phyloP scores from a whole-genome alignment of 805 yeast species.

The Ogataea parapolymorpha region DNA sequence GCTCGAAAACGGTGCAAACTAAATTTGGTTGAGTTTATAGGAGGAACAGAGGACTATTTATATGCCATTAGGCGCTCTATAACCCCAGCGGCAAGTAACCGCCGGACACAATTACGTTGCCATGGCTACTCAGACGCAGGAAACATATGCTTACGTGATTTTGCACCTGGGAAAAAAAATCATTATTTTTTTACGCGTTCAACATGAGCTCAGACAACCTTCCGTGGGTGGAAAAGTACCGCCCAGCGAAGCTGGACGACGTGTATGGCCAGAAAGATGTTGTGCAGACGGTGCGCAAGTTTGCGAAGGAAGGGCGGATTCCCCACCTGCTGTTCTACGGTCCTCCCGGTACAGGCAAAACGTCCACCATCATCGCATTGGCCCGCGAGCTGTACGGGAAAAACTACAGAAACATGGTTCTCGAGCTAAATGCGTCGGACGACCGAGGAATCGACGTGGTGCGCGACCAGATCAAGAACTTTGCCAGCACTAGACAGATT shows the following conservation, averaged over 20 bases:
- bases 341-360: slow-evolving; percentile 93
- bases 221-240: slow-evolving; percentile 95
- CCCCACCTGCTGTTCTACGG: slow-evolving; percentile 95
- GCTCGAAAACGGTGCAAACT: too few species aligned
- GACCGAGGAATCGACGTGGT: slow-evolving; percentile 98
- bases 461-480: slow-evolving; percentile 94
- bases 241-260: slow-evolving; percentile 81
- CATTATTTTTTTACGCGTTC: slow-evolving; percentile 2
- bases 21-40: too few species aligned
- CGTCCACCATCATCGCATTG: slow-evolving; percentile 82
- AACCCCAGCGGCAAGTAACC: too few species aligned
- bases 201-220: slow-evolving; percentile 40
- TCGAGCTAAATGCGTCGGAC: slow-evolving; percentile 94
- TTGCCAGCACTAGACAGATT: slow-evolving; percentile 94
- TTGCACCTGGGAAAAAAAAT: not conserved
- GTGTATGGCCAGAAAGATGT: slow-evolving; percentile 90
- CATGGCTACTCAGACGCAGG: not conserved
- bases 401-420: slow-evolving; percentile 79
- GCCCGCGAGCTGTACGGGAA: slow-evolving; percentile 85
- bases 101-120: too few species aligned
- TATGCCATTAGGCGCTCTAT: too few species aligned
- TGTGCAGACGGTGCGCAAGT: slow-evolving; percentile 78
- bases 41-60: too few species aligned
- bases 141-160: not conserved
- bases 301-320: slow-evolving; percentile 74